Conservation (phyloP, 2,329 filamentous ascomycete genomes). For the Trichophyton mentagrophytes region DNA sequence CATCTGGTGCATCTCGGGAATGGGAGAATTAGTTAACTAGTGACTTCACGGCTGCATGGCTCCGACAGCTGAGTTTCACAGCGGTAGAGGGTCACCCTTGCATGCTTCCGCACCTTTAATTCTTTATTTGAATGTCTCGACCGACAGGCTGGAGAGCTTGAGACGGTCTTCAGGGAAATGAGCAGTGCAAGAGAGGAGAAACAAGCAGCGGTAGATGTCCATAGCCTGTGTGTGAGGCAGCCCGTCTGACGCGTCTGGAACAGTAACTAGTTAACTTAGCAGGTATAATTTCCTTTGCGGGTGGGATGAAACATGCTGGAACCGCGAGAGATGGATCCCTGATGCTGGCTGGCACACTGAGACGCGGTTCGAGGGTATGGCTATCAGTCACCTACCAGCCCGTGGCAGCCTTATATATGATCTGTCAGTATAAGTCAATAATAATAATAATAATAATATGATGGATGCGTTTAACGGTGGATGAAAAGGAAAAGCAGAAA, state of each 20-base stretch:
- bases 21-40: too few relatives aligned
- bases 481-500: not conserved
- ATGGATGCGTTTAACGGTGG: not conserved
- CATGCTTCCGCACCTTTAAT: not conserved
- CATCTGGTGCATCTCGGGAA: too few relatives aligned
- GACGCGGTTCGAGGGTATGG: not conserved
- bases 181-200: not conserved
- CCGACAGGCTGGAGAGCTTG: not conserved
- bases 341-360: not conserved
- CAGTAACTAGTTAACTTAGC: not conserved
- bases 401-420: not conserved
- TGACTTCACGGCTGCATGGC: not conserved
- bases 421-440: not conserved
- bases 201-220: not conserved
- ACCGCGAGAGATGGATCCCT: not conserved
- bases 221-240: not conserved
- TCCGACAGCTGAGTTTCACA: not conserved
- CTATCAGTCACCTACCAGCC: too few relatives aligned
- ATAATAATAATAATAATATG: too few relatives aligned
- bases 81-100: not conserved
- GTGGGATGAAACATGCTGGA: not conserved
- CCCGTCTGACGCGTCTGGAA: not conserved
- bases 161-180: not conserved
- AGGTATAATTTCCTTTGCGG: not conserved
- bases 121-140: not conserved